Evolutionary conservation across 2,329 filamentous ascomycete species (phyloP).

Genomic region (Epichloe glyceriae): DNA sequence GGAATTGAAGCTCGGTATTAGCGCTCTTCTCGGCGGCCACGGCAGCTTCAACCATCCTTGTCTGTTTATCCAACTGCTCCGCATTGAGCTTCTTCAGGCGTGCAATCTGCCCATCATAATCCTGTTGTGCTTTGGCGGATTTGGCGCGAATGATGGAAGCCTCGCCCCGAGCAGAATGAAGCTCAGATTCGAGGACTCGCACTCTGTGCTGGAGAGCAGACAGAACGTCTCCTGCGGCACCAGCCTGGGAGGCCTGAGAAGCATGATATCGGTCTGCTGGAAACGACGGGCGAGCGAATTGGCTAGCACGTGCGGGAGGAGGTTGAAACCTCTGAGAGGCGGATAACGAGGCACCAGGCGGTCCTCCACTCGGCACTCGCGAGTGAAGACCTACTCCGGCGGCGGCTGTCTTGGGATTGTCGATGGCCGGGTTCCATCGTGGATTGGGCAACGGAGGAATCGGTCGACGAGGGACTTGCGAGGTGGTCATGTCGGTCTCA

Average conservation of each 20-base stretch:
- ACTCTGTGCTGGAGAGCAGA: slow-evolving; percentile 39
- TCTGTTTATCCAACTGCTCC: slow-evolving; percentile 51
- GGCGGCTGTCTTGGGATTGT: slow-evolving; percentile 12
- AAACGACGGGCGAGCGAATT: slow-evolving; percentile 26
- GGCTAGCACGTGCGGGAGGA: slow-evolving; percentile 23
- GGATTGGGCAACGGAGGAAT: slow-evolving; percentile 22
- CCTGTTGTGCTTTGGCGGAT: slow-evolving; percentile 45
- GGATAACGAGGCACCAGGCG: slow-evolving; percentile 12
- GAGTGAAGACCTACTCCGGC: slow-evolving; percentile 8
- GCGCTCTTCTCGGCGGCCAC: slow-evolving; percentile 51
- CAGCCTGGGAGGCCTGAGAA: slow-evolving; percentile 15
- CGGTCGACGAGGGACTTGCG: slow-evolving; percentile 13
- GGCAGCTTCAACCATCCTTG: slow-evolving; percentile 51
- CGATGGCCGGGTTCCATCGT: slow-evolving; percentile 24
- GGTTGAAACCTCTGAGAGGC: slow-evolving; percentile 19
- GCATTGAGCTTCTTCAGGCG: slow-evolving; percentile 49
- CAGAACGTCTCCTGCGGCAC: slow-evolving; percentile 23
- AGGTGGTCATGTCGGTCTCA: slow-evolving; percentile 6
- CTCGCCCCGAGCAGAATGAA: slow-evolving; percentile 55
- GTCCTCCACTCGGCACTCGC: slow-evolving; percentile 7
- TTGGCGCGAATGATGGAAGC: slow-evolving; percentile 64
- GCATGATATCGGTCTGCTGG: slow-evolving; percentile 12
- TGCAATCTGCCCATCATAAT: slow-evolving; percentile 49
- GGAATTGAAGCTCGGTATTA: slow-evolving; percentile 58
- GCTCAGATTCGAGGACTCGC: slow-evolving; percentile 38